Percentiles rank a stretch among this genome's conserved stretches.
Evolutionary conservation across 1,139 yeast species (phyloP).

Genomic region (Pichia sp.): DNA sequence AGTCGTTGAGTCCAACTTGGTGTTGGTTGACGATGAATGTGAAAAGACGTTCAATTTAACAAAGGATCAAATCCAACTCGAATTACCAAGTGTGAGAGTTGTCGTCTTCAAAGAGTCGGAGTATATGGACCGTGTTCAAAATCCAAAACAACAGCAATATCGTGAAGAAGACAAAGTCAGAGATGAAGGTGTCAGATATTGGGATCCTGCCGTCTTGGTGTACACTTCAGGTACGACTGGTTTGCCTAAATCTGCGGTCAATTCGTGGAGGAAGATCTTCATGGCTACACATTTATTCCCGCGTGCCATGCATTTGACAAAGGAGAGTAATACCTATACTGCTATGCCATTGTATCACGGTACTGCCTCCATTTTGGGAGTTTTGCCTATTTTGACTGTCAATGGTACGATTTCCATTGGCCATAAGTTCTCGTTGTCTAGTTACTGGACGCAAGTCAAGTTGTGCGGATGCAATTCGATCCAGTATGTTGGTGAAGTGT

Average conservation of each 20-base stretch:
- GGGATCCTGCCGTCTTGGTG: conserved; percentile 68
- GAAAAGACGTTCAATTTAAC: conserved; percentile 53
- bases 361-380: conserved; percentile 87
- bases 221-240: conserved; percentile 98
- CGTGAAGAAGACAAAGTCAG: conserved; percentile 57
- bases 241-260: conserved; percentile 89
- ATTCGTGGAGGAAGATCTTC: conserved; percentile 84
- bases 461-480: conserved; percentile 71
- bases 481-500: conserved; percentile 95
- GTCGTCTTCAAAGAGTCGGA: conserved; percentile 53
- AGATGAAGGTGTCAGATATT: conserved; percentile 55
- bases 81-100: conserved; percentile 36
- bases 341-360: conserved; percentile 98
- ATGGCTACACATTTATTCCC: conserved; percentile 75
- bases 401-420: conserved; percentile 78
- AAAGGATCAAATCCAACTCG: conserved; percentile 43
- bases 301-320: conserved; percentile 59
- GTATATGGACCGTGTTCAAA: conserved; percentile 38
- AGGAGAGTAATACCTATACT: conserved; percentile 64
- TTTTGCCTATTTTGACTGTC: conserved; percentile 61
- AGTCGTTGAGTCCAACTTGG: conserved; percentile 60
- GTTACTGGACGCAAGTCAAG: conserved; percentile 91
- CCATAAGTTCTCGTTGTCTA: conserved; percentile 77
- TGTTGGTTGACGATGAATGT: conserved; percentile 71
- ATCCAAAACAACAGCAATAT: conserved; percentile 48